Percentiles rank a stretch among this genome's conserved stretches.
phyloP scores from a whole-genome alignment of 2,329 filamentous ascomycete species.

The Lachnellula occidentalis region DNA sequence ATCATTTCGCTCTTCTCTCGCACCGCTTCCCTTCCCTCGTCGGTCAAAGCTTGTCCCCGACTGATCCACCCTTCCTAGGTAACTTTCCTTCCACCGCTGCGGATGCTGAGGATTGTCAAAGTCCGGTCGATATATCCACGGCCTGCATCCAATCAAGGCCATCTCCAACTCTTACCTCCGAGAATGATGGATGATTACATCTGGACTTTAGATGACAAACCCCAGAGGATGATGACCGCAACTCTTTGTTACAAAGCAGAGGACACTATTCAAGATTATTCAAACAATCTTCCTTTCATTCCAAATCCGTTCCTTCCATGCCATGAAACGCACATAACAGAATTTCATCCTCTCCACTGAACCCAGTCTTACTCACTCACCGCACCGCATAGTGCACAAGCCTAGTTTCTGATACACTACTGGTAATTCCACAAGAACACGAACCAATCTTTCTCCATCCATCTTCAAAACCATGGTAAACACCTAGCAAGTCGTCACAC shows the following conservation, averaged over 20 bases:
- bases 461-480: background rate
- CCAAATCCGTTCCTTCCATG: background rate
- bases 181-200: background rate
- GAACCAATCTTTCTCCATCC: background rate
- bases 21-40: no score
- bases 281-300: background rate
- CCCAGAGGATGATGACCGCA: background rate
- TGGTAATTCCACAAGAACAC: background rate
- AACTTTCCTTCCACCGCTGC: background rate
- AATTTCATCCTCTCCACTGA: no score
- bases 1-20: background rate
- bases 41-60: no score
- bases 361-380: background rate
- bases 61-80: no score
- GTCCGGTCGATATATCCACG: background rate
- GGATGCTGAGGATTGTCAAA: background rate
- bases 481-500: background rate
- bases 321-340: no score
- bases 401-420: background rate
- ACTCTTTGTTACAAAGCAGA: slow-evolving; percentile 2
- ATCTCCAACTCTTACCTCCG: no score
- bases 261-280: background rate
- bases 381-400: no score
- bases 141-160: background rate
- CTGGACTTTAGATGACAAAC: slow-evolving; percentile 1